Evolutionary conservation across 1,284 basidiomycete genomes (phyloP).

Genomic region (Lignosus rhinocerotis): DNA sequence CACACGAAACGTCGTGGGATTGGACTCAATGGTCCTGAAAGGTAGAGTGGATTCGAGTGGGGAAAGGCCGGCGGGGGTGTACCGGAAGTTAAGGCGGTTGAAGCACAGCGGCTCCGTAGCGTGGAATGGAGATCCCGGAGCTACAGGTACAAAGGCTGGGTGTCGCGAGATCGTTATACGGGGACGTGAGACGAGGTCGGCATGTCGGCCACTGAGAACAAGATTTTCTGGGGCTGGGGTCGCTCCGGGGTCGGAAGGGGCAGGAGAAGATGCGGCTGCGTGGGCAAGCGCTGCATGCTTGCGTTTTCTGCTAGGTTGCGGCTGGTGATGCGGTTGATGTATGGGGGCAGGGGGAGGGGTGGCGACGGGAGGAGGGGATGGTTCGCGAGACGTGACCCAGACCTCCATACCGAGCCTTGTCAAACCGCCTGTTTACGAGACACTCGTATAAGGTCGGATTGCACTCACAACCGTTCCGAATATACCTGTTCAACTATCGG

Average conservation of each 20-base stretch:
- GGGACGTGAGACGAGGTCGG: conserved; percentile 65
- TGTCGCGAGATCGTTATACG: conserved; percentile 71
- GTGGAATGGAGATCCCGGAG: conserved; percentile 57
- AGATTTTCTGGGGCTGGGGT: conserved; percentile 39
- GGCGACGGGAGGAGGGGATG: conserved; percentile 37
- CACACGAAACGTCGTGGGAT: conserved; percentile 65
- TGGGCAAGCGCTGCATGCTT: conserved; percentile 38
- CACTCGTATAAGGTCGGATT: neutral
- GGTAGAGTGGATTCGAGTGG: conserved; percentile 58
- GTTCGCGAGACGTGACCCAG: conserved; percentile 34
- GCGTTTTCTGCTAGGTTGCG: conserved; percentile 37
- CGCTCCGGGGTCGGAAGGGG: conserved; percentile 42
- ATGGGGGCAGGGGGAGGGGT: conserved; percentile 18
- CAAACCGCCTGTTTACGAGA: conserved; percentile 19
- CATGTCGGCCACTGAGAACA: conserved; percentile 56
- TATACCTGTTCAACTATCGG: neutral
- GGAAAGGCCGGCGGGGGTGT: conserved; percentile 77
- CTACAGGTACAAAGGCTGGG: conserved; percentile 59
- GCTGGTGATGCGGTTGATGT: conserved; percentile 6
- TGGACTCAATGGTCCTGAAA: conserved; percentile 79
- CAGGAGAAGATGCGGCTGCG: conserved; percentile 44
- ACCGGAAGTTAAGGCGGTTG: conserved; percentile 79
- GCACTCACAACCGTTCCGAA: conserved; percentile 6
- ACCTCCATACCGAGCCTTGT: conserved; percentile 30
- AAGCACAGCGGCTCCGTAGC: conserved; percentile 69